Conservation (phyloP, 179 eudicot genomes). For the Spergularia azorica region DNA sequence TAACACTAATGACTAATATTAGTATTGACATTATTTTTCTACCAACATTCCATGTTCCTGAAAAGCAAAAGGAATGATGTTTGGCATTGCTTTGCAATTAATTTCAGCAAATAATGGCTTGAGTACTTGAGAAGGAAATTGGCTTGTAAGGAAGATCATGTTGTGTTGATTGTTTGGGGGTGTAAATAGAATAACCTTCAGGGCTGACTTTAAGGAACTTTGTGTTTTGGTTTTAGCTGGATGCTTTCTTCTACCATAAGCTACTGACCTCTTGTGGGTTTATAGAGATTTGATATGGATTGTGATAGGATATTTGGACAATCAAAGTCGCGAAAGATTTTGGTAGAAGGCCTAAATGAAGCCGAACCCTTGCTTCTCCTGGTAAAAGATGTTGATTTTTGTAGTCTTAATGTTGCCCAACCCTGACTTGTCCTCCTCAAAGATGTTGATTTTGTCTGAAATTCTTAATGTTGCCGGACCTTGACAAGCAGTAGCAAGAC, state of each 20-base stretch:
- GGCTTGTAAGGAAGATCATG: conserved; percentile 7
- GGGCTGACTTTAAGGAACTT: conserved; percentile 3
- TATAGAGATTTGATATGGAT: no score
- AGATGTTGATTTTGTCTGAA: no score
- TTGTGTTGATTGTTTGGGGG: conserved; percentile 7
- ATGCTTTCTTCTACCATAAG: conserved; percentile 8
- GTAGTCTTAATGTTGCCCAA: no score
- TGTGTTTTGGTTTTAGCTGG: neutral
- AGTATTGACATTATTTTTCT: conserved; percentile 8
- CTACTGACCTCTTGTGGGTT: neutral
- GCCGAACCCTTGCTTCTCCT: neutral
- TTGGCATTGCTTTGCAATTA: conserved; percentile 26
- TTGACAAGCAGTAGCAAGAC: no score
- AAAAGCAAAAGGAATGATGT: conserved; percentile 31
- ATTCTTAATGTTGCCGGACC: no score
- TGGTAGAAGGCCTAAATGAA: neutral
- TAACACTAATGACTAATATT: conserved; percentile 8
- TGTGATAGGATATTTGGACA: no score
- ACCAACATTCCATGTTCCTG: conserved; percentile 32
- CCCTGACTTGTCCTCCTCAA: no score
- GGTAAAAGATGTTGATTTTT: no score
- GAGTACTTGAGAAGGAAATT: conserved; percentile 17
- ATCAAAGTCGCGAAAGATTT: neutral
- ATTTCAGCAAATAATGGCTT: conserved; percentile 17
- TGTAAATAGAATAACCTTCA: conserved; percentile 12